These are phyloP conservation scores for Podospora pseudocomata DNA, from an alignment of 495 filamentous ascomycete genomes.

Conservation along the genomic window DNA sequence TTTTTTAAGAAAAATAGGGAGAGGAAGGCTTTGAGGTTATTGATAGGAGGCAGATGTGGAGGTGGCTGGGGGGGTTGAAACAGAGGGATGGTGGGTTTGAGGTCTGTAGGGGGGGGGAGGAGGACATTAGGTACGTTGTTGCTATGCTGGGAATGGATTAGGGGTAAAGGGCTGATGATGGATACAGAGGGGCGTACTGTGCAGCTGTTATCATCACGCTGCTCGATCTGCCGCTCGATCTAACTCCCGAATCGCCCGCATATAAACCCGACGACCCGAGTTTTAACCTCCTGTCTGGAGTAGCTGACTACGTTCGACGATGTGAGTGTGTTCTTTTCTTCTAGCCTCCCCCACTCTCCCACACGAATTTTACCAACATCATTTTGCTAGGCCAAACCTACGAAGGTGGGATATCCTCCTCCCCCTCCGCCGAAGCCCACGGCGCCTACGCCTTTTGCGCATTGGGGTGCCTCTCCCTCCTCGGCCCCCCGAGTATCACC, in stretches of 20 bases:
- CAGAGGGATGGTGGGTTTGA: constrained; percentile 79
- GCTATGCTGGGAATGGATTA: constrained; percentile 16
- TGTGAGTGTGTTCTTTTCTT: constrained; percentile 55
- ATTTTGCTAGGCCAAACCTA: constrained; percentile 71
- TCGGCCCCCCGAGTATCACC: constrained; percentile 70
- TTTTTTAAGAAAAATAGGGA: constrained; percentile 30
- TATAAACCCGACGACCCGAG: constrained; percentile 38
- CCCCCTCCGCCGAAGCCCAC: constrained; percentile 84
- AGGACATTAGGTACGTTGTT: constrained; percentile 70
- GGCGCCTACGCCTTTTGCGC: constrained; percentile 97
- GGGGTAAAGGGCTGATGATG: background rate
- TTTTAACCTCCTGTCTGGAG: constrained; percentile 57
- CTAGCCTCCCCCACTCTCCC: background rate
- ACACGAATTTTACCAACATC: background rate
- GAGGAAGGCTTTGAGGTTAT: constrained; percentile 68
- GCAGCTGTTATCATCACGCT: constrained; percentile 77
- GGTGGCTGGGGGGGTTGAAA: constrained; percentile 81
- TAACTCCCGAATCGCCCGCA: constrained; percentile 61
- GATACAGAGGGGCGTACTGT: constrained; percentile 77
- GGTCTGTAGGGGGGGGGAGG: constrained; percentile 76
- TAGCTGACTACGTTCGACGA: constrained; percentile 73
- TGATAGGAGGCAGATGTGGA: constrained; percentile 81
- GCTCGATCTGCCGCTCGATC: constrained; percentile 73
- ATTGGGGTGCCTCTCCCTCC: constrained; percentile 76
- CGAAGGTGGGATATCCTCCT: constrained; percentile 85